Evolutionary conservation across 805 yeast genomes (phyloP).

Genomic region (Sugiyamaella mastotermitis): DNA sequence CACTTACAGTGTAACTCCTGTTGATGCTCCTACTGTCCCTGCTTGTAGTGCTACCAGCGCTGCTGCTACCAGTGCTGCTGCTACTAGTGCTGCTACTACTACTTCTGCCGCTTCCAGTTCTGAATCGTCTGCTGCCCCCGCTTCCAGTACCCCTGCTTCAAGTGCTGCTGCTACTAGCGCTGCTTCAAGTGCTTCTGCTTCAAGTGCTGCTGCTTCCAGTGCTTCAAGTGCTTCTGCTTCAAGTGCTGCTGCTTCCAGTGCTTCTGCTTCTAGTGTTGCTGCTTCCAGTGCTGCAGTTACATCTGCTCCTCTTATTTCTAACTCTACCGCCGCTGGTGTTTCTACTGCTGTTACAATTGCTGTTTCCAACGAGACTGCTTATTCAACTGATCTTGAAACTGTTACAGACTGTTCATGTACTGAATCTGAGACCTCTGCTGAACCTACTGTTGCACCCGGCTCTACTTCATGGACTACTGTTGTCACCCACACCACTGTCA

Average conservation of each 20-base stretch:
- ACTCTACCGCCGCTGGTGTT: neutral
- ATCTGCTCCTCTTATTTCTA: neutral
- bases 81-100: constrained; percentile 9
- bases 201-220: neutral
- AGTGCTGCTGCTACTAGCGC: constrained; percentile 2
- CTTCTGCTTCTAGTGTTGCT: neutral
- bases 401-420: constrained; percentile 8
- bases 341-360: too few species aligned
- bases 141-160: constrained; percentile 2
- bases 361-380: constrained; percentile 5
- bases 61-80: constrained; percentile 2
- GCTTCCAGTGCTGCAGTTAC: neutral
- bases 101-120: constrained; percentile 10
- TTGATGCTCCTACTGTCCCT: constrained; percentile 2
- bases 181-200: neutral
- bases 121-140: constrained; percentile 9
- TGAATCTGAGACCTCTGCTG: constrained; percentile 1
- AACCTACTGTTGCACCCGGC: neutral
- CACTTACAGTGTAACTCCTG: constrained; percentile 8
- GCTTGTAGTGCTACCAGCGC: constrained; percentile 3
- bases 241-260: constrained; percentile 13
- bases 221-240: constrained; percentile 5
- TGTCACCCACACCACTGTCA: constrained; percentile 1
- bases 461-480: neutral
- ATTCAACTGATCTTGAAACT: constrained; percentile 5